These are phyloP conservation scores for Russula brevipes DNA, from an alignment of 768 basidiomycete genomes.

Conservation along the genomic window DNA sequence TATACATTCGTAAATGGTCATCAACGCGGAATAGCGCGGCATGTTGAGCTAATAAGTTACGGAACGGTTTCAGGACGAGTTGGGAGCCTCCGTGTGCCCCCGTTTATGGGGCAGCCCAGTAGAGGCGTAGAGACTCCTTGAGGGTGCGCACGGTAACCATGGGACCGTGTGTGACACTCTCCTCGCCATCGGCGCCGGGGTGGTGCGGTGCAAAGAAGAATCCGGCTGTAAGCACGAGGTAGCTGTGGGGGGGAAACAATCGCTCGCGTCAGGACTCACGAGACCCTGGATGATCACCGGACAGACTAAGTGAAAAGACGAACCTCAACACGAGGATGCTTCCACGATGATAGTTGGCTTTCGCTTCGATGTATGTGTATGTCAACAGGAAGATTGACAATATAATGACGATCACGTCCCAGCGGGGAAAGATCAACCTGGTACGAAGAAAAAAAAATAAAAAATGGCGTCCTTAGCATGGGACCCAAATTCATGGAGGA, in stretches of 20 bases:
- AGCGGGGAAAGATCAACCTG: slow-evolving; percentile 95
- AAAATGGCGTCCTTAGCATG: not conserved
- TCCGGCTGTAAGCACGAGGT: slow-evolving; percentile 84
- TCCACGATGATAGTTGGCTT: slow-evolving; percentile 95
- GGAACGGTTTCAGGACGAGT: not conserved
- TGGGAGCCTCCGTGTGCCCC: not conserved
- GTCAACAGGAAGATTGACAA: slow-evolving; percentile 97
- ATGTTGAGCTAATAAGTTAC: slow-evolving; percentile 17
- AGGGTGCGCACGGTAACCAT: slow-evolving; percentile 14
- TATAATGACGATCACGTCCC: slow-evolving; percentile 94
- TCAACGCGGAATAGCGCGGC: not conserved
- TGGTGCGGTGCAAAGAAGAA: slow-evolving; percentile 81
- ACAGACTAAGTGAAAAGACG: slow-evolving; percentile 1
- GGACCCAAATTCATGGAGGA: not conserved
- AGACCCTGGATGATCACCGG: not conserved
- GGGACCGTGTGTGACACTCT: not conserved
- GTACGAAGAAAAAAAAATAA: not conserved
- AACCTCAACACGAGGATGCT: slow-evolving; percentile 93
- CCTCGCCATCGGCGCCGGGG: slow-evolving; percentile 24
- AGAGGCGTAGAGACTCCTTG: slow-evolving; percentile 17
- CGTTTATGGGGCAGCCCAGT: slow-evolving; percentile 10
- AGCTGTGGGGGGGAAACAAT: slow-evolving; percentile 44
- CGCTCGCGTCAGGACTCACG: not conserved
- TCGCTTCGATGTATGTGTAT: slow-evolving; percentile 99
- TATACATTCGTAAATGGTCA: slow-evolving; percentile 4